Evolutionary conservation across 345 rosid genomes (phyloP).

Genomic region (Carallia pectinifolia): DNA sequence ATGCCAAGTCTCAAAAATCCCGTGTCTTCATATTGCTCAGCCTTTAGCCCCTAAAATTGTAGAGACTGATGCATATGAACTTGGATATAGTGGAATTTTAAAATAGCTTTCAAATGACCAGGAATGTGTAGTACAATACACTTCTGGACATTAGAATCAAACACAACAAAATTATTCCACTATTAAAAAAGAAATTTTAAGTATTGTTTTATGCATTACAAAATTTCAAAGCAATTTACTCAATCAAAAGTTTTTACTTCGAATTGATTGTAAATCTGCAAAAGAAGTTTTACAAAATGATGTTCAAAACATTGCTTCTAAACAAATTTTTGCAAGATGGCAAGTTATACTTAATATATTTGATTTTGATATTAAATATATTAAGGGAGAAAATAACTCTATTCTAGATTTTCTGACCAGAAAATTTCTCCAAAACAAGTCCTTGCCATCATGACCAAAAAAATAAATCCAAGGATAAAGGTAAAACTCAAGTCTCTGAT

Average conservation of each 20-base stretch:
- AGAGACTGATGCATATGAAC: background rate
- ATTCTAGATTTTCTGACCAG: background rate
- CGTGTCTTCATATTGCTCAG: background rate
- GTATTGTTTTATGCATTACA: background rate
- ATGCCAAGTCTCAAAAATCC: background rate
- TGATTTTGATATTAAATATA: slow-evolving; percentile 1
- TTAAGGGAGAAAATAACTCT: background rate
- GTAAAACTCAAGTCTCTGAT: no score
- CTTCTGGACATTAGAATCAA: background rate
- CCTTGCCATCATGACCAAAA: no score
- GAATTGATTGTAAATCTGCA: background rate
- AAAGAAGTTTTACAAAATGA: slow-evolving; percentile 4
- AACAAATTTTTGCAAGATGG: slow-evolving; percentile 7
- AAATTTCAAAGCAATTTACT: background rate
- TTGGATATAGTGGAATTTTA: background rate
- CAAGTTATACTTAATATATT: background rate
- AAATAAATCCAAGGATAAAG: no score
- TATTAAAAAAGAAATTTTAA: background rate
- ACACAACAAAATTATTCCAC: background rate
- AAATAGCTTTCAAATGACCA: background rate
- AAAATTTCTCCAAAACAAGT: background rate
- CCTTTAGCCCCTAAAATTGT: background rate
- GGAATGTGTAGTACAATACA: background rate
- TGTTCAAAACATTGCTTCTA: background rate
- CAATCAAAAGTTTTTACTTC: background rate